Conservation (phyloP, 495 filamentous ascomycete species). For the Clohesyomyces aquaticus region DNA sequence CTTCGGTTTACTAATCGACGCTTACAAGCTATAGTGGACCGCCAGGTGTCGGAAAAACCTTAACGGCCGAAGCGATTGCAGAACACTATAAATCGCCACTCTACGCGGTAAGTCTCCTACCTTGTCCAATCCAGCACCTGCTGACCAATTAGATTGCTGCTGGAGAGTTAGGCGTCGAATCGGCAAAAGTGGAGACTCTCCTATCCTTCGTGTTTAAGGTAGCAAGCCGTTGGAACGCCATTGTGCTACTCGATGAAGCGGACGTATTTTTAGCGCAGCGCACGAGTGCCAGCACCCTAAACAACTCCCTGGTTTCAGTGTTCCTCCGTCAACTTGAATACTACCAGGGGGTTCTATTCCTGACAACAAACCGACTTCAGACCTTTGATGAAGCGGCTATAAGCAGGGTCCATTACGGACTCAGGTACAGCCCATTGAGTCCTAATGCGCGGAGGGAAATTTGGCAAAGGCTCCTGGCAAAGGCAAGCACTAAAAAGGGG, state of each 20-base stretch:
- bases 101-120: background rate
- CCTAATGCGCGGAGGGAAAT: background rate
- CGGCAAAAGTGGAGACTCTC: background rate
- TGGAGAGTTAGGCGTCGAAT: background rate
- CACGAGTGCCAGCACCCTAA: background rate
- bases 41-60: background rate
- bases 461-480: background rate
- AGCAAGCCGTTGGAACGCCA: background rate
- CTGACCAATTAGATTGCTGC: background rate
- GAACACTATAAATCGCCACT: background rate
- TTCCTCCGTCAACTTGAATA: background rate
- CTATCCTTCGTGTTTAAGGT: background rate
- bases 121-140: background rate
- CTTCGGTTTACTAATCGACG: background rate
- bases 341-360: background rate
- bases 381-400: background rate
- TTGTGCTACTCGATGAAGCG: background rate
- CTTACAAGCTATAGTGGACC: background rate
- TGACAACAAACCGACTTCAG: background rate
- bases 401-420: background rate
- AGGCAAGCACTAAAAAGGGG: background rate
- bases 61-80: background rate
- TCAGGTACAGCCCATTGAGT: background rate
- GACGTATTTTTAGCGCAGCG: background rate
- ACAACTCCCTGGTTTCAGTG: background rate